These are phyloP conservation scores for Pilobolus umbonatus DNA, from an alignment of 192 early-diverging fungal species.

Conservation along the genomic window DNA sequence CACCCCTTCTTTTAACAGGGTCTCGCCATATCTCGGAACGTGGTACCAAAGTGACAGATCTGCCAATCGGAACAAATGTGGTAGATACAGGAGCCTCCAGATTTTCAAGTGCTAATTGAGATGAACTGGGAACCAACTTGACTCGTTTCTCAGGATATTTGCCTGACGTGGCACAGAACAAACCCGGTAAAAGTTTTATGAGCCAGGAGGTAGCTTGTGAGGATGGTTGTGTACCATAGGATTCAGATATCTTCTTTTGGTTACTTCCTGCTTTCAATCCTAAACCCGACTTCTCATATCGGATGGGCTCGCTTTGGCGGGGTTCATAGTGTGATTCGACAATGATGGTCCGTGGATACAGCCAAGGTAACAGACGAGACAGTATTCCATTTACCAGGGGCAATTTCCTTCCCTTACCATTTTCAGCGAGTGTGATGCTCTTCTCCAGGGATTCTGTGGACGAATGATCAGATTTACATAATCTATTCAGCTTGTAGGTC, in stretches of 20 bases:
- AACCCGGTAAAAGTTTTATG: not conserved
- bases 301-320: conserved; percentile 3
- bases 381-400: not conserved
- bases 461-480: not conserved
- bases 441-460: not conserved
- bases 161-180: not conserved
- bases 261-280: too few relatives aligned
- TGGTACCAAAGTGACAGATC: conserved; percentile 19
- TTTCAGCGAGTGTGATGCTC: not conserved
- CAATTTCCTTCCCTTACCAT: not conserved
- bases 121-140: too few relatives aligned
- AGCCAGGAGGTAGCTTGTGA: conserved; percentile 9
- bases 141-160: not conserved
- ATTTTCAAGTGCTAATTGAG: conserved; percentile 6
- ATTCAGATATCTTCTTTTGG: too few relatives aligned
- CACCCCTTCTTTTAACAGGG: conserved; percentile 19
- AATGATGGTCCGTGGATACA: not conserved
- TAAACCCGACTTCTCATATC: conserved; percentile 13
- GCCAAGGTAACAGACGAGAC: not conserved
- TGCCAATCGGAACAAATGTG: conserved; percentile 25
- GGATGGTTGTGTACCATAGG: not conserved
- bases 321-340: not conserved
- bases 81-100: conserved; percentile 3
- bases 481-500: not conserved
- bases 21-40: conserved; percentile 15